These are phyloP conservation scores for Desmodesmus armatus DNA, from an alignment of 139 green algal genomes.

Conservation along the genomic window DNA sequence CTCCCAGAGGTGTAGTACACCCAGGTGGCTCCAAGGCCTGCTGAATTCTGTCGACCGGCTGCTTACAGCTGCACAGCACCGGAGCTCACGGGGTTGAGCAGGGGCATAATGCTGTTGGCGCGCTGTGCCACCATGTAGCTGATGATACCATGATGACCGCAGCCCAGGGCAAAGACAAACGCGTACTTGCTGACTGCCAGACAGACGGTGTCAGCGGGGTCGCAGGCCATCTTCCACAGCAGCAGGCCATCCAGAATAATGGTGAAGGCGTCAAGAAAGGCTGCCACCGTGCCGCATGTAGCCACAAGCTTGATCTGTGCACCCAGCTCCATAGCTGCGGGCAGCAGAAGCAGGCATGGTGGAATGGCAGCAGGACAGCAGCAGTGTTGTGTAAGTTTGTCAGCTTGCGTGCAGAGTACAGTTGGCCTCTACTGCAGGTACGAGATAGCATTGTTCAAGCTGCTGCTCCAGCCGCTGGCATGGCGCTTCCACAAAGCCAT, in stretches of 20 bases:
- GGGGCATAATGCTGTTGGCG: neutral
- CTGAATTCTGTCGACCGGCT: no score
- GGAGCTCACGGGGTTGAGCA: conserved; percentile 32
- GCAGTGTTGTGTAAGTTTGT: neutral
- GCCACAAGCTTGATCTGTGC: conserved; percentile 11
- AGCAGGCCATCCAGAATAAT: conserved; percentile 15
- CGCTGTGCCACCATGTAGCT: neutral
- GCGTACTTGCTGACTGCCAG: conserved; percentile 1
- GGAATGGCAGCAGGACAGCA: neutral
- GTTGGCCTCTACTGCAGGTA: neutral
- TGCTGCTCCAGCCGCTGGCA: neutral
- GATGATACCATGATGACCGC: conserved; percentile 14
- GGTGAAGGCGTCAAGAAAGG: conserved; percentile 26
- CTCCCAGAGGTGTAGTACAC: no score
- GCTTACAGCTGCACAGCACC: conserved; percentile 28
- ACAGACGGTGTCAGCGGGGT: conserved; percentile 4
- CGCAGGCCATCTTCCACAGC: conserved; percentile 15
- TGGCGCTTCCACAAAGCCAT: neutral
- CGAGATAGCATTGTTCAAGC: neutral
- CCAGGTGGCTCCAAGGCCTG: no score
- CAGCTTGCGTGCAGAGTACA: neutral
- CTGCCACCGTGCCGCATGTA: conserved; percentile 12
- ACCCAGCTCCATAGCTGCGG: conserved; percentile 10
- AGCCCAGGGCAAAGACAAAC: conserved; percentile 21
- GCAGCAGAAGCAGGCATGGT: neutral